Base-by-base conservation (phyloP, 768 basidiomycete species). In the Lyophyllum shimeji region DNA sequence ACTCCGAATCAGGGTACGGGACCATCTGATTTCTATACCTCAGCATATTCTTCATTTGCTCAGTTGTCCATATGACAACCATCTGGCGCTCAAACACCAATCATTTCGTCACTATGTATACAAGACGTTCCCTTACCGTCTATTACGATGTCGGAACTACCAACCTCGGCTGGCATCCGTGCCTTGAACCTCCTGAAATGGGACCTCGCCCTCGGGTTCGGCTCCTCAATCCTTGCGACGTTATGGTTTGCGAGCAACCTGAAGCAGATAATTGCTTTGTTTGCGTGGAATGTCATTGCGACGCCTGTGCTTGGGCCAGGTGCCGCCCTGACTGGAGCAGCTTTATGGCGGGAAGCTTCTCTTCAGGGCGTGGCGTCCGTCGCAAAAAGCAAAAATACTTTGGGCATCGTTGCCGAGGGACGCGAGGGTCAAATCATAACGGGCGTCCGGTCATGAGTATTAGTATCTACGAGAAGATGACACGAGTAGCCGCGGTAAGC, bases 141-240 rank as follows among this genome's bases (percentile, higher is more conserved):
- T 9, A 29, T 9, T 9, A 31, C 59, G 1, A 60, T 70, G 8
- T 65, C 73, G 17, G 65, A 57, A 44, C 65, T 57, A 12, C 67
- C 59, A 17, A 53, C 61, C 48, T 65, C 58, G 49, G 65, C 59
- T 43, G 67, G 60, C 18, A 55, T 59, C 40, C 74, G 69, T 58
- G 67, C 65, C 43, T 63, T 71, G 49, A 71, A 80, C 51, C 71
- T 84, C 39, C 68, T 83, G 39, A 77, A 83, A 60, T 85, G 82
- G 81, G 83, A 85, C 57, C 44, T 71, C 17, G 56, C 69, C 23
- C 70, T 84, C 20, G 73, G 71, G 0, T 67, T 74, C 29, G 57
- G 62, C 17, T 74, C 82, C 1, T 67, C 72, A 0, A 63, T 77
- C 17, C 55, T 83, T 7, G 76, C 71, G 9, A 74, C 78, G 6